These are phyloP conservation scores for Tuctoria greenei DNA, from an alignment of 176 grass and related monocot species.

Conservation along the genomic window DNA sequence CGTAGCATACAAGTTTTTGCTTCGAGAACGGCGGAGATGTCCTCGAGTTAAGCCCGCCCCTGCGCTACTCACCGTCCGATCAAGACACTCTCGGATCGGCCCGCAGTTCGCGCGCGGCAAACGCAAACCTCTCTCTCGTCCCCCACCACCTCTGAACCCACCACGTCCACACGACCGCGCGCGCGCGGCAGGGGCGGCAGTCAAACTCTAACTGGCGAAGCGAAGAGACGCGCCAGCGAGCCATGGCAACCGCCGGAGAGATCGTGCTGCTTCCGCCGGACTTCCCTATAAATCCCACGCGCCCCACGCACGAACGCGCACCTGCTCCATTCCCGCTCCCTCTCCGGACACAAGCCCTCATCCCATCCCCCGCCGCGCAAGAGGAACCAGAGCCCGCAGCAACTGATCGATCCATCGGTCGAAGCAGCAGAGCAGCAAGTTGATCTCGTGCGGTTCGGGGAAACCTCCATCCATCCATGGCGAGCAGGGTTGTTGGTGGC, in stretches of 20 bases:
- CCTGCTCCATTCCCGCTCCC: no score
- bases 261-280: neutral
- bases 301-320: neutral
- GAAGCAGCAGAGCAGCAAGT: neutral
- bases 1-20: no score
- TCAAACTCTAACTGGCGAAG: neutral
- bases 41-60: no score
- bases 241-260: neutral
- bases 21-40: no score
- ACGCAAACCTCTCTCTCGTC: neutral
- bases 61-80: neutral
- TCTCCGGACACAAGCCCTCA: no score
- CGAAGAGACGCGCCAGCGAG: neutral
- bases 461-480: neutral
- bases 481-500: neutral
- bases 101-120: neutral
- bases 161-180: neutral
- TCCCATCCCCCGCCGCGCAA: no score
- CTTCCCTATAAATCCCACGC: neutral
- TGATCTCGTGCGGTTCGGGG: neutral
- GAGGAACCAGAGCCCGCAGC: no score
- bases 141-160: neutral
- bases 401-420: no score
- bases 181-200: neutral
- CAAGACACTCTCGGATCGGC: neutral